A percentile compares a stretch with the other conserved stretches of the same genome.
These are phyloP conservation scores for Leccinellum albellum DNA, from an alignment of 768 basidiomycete genomes.

Conservation along the genomic window DNA sequence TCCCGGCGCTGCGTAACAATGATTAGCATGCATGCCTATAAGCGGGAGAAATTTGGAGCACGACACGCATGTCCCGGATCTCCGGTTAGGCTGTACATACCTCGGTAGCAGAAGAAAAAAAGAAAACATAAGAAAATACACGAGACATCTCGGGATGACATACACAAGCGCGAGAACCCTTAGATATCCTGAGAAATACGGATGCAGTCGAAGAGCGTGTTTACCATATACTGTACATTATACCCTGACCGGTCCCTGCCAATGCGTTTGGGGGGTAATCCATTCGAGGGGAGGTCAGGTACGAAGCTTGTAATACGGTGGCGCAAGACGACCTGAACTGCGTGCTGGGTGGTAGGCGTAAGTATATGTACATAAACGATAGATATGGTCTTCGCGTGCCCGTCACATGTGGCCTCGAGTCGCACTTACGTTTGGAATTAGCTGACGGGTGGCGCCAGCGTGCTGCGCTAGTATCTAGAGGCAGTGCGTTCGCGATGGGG, in stretches of 20 bases:
- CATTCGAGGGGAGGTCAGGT: neutral
- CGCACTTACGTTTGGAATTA: neutral
- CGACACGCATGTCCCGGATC: neutral
- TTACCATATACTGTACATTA: neutral
- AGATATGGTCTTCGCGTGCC: neutral
- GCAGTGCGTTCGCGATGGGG: neutral
- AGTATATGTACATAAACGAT: neutral
- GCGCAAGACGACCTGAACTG: neutral
- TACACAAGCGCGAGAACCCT: too few relatives aligned
- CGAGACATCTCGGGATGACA: too few relatives aligned
- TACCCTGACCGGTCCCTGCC: neutral
- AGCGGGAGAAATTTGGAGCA: neutral
- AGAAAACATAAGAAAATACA: too few relatives aligned
- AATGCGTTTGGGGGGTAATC: neutral
- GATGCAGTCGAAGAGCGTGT: neutral
- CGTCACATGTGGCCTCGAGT: neutral
- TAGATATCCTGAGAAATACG: too few relatives aligned
- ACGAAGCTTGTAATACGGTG: neutral
- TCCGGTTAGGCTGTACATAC: too few relatives aligned
- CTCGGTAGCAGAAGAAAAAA: too few relatives aligned
- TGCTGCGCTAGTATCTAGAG: neutral
- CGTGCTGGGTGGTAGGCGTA: neutral
- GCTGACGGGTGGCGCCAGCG: neutral
- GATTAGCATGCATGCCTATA: neutral
- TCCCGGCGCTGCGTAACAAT: neutral